Evolutionary conservation across 2,329 filamentous ascomycete genomes (phyloP).

Genomic region (Thelonectria blattea): DNA sequence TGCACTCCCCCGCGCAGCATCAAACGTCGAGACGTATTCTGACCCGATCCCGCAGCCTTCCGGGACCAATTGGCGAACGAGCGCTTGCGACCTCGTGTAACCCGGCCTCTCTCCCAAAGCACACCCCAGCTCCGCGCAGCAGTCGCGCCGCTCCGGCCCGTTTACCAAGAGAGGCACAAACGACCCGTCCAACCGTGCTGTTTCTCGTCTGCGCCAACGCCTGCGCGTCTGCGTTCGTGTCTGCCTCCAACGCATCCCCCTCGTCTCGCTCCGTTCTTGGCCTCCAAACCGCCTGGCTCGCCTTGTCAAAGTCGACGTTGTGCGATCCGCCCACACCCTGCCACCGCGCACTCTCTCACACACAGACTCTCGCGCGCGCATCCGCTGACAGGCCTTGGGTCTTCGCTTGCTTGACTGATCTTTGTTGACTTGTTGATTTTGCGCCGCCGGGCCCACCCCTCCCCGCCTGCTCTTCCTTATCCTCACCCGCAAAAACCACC

Average conservation of each 20-base stretch:
- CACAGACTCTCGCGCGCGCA: constrained; percentile 27
- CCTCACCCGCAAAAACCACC: constrained; percentile 29
- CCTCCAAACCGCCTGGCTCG: constrained; percentile 9
- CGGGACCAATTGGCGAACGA: constrained; percentile 38
- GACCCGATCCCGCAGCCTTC: constrained; percentile 36
- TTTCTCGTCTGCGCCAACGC: constrained; percentile 31
- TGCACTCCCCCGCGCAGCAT: constrained; percentile 12
- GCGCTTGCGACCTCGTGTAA: constrained; percentile 38
- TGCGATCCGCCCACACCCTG: constrained; percentile 33
- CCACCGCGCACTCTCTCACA: constrained; percentile 21
- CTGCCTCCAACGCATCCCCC: constrained; percentile 24
- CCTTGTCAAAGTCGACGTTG: constrained; percentile 21
- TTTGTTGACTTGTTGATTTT: constrained; percentile 6
- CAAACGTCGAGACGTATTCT: constrained; percentile 23
- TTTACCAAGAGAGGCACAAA: constrained; percentile 29
- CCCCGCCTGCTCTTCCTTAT: constrained; percentile 30
- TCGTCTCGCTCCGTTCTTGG: constrained; percentile 14
- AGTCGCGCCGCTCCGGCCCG: constrained; percentile 35
- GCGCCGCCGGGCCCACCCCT: constrained; percentile 32
- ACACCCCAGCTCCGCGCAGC: constrained; percentile 24
- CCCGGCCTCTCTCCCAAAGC: constrained; percentile 27
- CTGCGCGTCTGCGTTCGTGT: constrained; percentile 33
- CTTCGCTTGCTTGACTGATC: constrained; percentile 13
- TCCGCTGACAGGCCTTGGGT: constrained; percentile 19
- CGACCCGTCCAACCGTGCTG: constrained; percentile 28